Base-by-base conservation (phyloP, 139 green algal genomes). In the Chlorella vulgaris region DNA sequence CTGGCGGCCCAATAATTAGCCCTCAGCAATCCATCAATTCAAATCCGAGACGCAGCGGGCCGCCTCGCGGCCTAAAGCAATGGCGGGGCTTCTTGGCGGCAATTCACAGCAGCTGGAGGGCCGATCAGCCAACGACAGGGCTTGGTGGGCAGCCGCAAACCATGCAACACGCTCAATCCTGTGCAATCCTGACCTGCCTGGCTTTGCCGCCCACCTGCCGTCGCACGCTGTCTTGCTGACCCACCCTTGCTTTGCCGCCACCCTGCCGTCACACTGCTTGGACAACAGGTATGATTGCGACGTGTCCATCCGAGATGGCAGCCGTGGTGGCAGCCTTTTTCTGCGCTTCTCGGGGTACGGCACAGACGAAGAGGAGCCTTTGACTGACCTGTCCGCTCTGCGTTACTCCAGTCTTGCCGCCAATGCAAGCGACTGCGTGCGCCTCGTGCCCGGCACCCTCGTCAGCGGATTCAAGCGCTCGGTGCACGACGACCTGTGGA, bases 391-490 rank as follows among this genome's bases (percentile, higher is more conserved):
- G 2, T 47, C 28, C 0, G 22, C 5, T 31, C 35, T 83, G 7
- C 43, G 77, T 8, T 76, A 76, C 50, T 42, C 10, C 35, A 60
- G 33, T 6, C 26, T 83, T 6, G 26, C 77, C 3, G 63, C 50
- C 29, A 62, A 82, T 6, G 19, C 63, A 28, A 18, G 26, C 28
- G 36, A 76, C 63, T 83, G 77, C 66, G 26, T 26, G 1, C 4
- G 2, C 3, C 5, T 83, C 24, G 7, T 36, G n/a, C 65, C 77
- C 1, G 77, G 77, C 28, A 69, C 35, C 33, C 65, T 47, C 2
- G 47, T 83, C 42, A 61, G 65, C 1, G 77, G n/a, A 15, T 83
- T 83, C 77, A 76, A 83, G 28, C 50, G 67, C 24, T 77, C 65
- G 4, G 29, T 31, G 1, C 8, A 3, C 0, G 36, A 33, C 15